Percentiles rank a stretch among this genome's conserved stretches.
Evolutionary conservation across 768 basidiomycete genomes (phyloP).

Genomic region (Rhodosporidiobolus sp.): DNA sequence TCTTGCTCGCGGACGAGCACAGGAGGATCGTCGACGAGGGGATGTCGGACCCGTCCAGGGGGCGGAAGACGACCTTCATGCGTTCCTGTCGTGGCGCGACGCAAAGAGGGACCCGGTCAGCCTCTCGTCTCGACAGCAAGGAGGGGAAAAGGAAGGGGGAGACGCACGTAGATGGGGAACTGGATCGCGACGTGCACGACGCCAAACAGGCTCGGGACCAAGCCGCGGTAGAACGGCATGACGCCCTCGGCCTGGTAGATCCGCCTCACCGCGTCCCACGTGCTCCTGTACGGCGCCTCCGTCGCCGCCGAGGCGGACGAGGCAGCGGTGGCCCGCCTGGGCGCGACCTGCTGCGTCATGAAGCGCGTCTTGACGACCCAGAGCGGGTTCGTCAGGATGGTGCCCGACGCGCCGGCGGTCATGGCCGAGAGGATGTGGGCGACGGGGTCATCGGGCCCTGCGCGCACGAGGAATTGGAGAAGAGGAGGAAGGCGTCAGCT

Average conservation of each 20-base stretch:
- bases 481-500: neutral
- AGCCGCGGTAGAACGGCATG: conserved; percentile 87
- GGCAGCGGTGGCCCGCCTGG: conserved; percentile 27
- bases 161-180: conserved; percentile 90
- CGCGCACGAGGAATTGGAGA: neutral
- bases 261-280: conserved; percentile 78
- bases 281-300: conserved; percentile 76
- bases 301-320: neutral
- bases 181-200: conserved; percentile 95
- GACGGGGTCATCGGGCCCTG: conserved; percentile 32
- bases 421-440: conserved; percentile 87
- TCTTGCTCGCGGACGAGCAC: conserved; percentile 91
- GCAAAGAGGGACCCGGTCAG: neutral
- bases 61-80: neutral
- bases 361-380: conserved; percentile 99
- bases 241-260: conserved; percentile 87
- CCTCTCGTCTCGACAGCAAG: too few species aligned
- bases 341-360: conserved; percentile 63
- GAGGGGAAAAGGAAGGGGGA: neutral
- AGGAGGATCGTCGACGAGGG: conserved; percentile 66
- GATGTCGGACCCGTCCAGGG: conserved; percentile 51
- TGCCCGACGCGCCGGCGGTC: conserved; percentile 89
- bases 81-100: conserved; percentile 38
- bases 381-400: conserved; percentile 87
- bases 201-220: conserved; percentile 87